phyloP scores from a whole-genome alignment of 805 yeast species.

The Sugiyamaella chiloensis region DNA sequence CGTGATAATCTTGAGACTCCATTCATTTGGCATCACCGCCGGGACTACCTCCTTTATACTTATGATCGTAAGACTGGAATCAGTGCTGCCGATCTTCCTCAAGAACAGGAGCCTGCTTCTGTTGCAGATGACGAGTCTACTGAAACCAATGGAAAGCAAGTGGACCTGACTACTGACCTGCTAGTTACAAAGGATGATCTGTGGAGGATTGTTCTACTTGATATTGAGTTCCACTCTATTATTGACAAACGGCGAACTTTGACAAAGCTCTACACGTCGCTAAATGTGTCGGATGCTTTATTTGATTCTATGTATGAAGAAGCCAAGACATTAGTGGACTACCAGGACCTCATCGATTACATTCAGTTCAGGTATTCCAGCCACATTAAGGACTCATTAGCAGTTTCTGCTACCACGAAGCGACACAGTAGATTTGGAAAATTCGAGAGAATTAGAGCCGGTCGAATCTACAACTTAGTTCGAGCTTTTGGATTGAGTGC shows the following conservation, averaged over 20 bases:
- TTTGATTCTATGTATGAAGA: conserved; percentile 52
- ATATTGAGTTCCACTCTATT: conserved; percentile 83
- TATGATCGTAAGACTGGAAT: conserved; percentile 36
- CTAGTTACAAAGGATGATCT: conserved; percentile 69
- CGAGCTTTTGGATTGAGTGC: conserved; percentile 74
- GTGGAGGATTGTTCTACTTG: conserved; percentile 86
- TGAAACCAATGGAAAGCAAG: conserved; percentile 3
- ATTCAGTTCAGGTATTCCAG: conserved; percentile 69
- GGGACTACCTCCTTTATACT: conserved; percentile 73
- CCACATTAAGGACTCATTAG: conserved; percentile 46
- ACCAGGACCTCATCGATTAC: conserved; percentile 85
- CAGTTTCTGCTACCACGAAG: conserved; percentile 36
- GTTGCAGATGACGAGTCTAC: not conserved
- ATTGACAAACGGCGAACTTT: conserved; percentile 68
- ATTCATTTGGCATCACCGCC: conserved; percentile 90
- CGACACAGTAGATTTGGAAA: conserved; percentile 39
- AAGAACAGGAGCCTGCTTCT: not conserved
- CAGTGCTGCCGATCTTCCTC: conserved; percentile 21
- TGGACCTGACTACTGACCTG: conserved; percentile 23
- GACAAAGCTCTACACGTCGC: conserved; percentile 40
- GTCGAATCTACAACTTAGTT: conserved; percentile 63
- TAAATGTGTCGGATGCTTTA: conserved; percentile 57
- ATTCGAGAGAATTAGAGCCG: conserved; percentile 50
- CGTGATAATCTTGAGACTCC: conserved; percentile 88
- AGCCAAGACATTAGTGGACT: conserved; percentile 66